Evolutionary conservation across 2,329 filamentous ascomycete genomes (phyloP).

Genomic region (Teratosphaeria nubilosa): DNA sequence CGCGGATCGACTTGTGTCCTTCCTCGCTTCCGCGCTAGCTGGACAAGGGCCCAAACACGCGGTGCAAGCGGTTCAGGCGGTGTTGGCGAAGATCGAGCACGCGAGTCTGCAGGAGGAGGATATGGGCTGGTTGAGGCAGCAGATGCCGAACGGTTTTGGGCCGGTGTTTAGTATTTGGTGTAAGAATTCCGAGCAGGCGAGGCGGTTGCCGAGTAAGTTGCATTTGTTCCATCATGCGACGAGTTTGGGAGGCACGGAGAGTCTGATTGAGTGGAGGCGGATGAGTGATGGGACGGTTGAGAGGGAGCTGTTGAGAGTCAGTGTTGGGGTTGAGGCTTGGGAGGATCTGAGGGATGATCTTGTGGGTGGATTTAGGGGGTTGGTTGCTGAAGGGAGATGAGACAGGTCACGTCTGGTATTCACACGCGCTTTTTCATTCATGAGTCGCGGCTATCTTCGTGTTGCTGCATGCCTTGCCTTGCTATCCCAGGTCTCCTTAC

Average conservation of each 20-base stretch:
- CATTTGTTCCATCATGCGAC: conserved; percentile 88
- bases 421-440: neutral
- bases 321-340: conserved; percentile 76
- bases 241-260: conserved; percentile 86
- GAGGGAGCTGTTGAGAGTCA: conserved; percentile 63
- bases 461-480: neutral
- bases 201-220: conserved; percentile 64
- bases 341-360: conserved; percentile 76
- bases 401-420: neutral
- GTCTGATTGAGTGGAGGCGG: conserved; percentile 88
- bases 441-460: neutral
- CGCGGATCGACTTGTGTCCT: conserved; percentile 58
- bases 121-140: conserved; percentile 60
- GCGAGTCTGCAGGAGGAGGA: conserved; percentile 67
- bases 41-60: conserved; percentile 35
- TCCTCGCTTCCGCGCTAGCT: conserved; percentile 41
- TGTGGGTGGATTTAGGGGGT: conserved; percentile 51
- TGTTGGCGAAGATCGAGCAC: conserved; percentile 58
- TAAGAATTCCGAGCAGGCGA: conserved; percentile 51
- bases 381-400: conserved; percentile 26
- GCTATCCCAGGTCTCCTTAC: neutral
- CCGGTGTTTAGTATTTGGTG: conserved; percentile 74
- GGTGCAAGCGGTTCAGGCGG: conserved; percentile 37
- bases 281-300: conserved; percentile 75
- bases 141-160: conserved; percentile 88